A percentile compares a stretch with the other conserved stretches of the same genome.
Evolutionary conservation across 2,329 filamentous ascomycete genomes (phyloP).

Genomic region (Neophaeococcomyces mojaviensis): DNA sequence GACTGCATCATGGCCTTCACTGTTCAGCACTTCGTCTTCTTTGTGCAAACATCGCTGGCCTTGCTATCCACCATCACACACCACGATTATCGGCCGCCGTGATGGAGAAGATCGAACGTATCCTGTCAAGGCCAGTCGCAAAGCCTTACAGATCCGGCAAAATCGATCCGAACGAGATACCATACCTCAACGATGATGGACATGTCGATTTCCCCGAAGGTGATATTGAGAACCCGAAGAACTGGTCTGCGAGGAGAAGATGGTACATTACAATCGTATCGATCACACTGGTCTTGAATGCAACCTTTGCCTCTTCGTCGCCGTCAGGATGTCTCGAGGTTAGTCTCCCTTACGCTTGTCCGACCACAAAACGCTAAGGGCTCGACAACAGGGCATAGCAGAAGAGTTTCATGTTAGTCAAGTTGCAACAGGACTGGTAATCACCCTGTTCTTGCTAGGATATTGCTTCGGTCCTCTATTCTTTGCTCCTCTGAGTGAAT

Average conservation of each 20-base stretch:
- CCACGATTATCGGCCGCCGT: not conserved
- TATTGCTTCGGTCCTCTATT: conserved; percentile 56
- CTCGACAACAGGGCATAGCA: conserved; percentile 32
- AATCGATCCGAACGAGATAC: conserved; percentile 29
- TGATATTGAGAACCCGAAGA: conserved; percentile 42
- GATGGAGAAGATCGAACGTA: conserved; percentile 37
- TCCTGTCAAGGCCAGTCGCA: conserved; percentile 45
- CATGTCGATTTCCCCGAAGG: conserved; percentile 44
- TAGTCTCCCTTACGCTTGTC: not conserved
- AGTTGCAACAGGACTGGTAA: conserved; percentile 48
- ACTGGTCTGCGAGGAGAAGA: conserved; percentile 32
- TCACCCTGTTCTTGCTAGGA: conserved; percentile 57
- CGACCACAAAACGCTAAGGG: not conserved
- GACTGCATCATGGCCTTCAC: too few relatives aligned
- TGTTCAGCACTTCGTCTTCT: too few relatives aligned
- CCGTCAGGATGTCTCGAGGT: conserved; percentile 30
- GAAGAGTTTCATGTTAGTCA: conserved; percentile 41
- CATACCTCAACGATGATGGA: conserved; percentile 44
- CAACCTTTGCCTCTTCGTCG: conserved; percentile 46
- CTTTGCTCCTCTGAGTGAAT: conserved; percentile 60
- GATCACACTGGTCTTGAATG: conserved; percentile 44
- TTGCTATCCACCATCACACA: too few relatives aligned
- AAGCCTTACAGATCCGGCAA: conserved; percentile 45
- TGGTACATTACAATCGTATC: conserved; percentile 38
- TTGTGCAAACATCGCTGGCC: too few relatives aligned